These are phyloP conservation scores for Dissophora globulifera DNA, from an alignment of 192 early-diverging fungal species.

Conservation along the genomic window DNA sequence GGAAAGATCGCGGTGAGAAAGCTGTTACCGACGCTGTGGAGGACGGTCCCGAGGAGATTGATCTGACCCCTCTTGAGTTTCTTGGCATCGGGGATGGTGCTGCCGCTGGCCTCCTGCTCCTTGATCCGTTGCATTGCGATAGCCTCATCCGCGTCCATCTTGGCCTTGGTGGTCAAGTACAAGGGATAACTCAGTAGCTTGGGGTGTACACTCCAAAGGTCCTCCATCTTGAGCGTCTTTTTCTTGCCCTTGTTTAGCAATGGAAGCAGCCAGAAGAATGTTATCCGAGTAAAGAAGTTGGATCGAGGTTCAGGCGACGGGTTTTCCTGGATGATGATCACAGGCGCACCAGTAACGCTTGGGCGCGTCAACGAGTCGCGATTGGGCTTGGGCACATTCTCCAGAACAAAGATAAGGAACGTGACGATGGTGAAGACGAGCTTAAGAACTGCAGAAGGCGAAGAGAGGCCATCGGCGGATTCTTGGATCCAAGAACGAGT, in stretches of 20 bases:
- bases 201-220: constrained; percentile 42
- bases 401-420: constrained; percentile 54
- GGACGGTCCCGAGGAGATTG: constrained; percentile 8
- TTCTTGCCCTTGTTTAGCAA: constrained; percentile 44
- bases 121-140: constrained; percentile 16
- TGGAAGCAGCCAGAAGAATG: constrained; percentile 54
- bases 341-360: too few relatives aligned
- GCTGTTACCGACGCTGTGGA: constrained; percentile 29
- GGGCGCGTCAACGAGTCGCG: constrained; percentile 40
- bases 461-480: constrained; percentile 11
- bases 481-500: constrained; percentile 54
- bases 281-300: constrained; percentile 47
- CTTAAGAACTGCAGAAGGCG: constrained; percentile 39
- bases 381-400: constrained; percentile 54
- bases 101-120: background rate
- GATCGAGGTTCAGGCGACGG: constrained; percentile 37
- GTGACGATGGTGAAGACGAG: constrained; percentile 43
- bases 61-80: constrained; percentile 15
- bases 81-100: background rate
- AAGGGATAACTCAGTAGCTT: constrained; percentile 47
- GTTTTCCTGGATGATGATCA: constrained; percentile 7
- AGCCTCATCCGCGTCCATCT: constrained; percentile 43
- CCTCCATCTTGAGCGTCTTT: constrained; percentile 40
- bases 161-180: constrained; percentile 42
- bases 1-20: constrained; percentile 30